Evolutionary conservation across 192 early-diverging fungal genomes (phyloP), one percentile per base, ranked within the genome.

Genomic region (Linnemannia zychae): DNA sequence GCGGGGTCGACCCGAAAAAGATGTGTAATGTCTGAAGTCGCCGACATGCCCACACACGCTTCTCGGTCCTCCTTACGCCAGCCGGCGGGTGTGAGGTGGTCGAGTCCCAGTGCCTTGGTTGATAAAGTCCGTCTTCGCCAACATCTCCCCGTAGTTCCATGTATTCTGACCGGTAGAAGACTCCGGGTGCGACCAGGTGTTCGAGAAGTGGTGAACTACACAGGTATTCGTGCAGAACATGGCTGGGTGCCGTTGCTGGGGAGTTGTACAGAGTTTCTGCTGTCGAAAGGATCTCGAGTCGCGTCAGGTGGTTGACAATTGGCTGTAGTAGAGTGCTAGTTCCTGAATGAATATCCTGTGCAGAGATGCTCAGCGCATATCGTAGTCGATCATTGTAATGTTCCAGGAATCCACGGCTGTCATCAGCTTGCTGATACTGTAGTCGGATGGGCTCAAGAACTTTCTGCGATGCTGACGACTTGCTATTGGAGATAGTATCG

Each of bases 1-100:
- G 57, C 28, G 57, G 57, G 57, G 57, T 63, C 57, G 57, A 63
- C 13, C 57, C 57, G 57, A 63, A 63, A 63, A 63, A 63, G 28
- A 63, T 63, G 57, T 63, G 57, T 31, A 63, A 12, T 22, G 57
- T 63, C 57, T 63, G 28, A 24, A 63, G 57, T 63, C 57, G 57
- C 12, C 57, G 28, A 28, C 57, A 63, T 12, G 57, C 57, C 57
- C 57, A 63, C 22, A 63, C 57, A 15, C 57, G 28, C 24, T 63
- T 63, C 28, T 33, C 28, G 57, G 57, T 63, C 57, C 57, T 63
- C 57, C 57, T n/a, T 24, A 63, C 57, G 12, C 57, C 57, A 31
- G 57, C 28, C 28, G 57, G 57, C 28, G 57, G 57, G 11, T 63
- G 57, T 4, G 57, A 63, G 11, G 57, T 63, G 24, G 28, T 63